Percentiles rank a stretch among this genome's conserved stretches.
phyloP scores from a whole-genome alignment of 1,139 yeast genomes.

The Wickerhamomyces sp. region DNA sequence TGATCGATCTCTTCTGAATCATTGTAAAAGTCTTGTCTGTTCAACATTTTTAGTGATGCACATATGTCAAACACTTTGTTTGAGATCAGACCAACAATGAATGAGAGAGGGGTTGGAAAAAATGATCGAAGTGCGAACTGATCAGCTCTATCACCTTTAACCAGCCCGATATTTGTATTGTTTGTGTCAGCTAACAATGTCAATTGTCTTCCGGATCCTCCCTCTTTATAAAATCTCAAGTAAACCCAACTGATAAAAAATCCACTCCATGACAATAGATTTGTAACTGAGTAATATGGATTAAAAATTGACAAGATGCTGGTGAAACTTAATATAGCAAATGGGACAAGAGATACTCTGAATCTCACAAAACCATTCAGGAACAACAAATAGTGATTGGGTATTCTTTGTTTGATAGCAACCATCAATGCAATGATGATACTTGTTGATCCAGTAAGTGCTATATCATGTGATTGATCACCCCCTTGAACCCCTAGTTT shows the following conservation, averaged over 20 bases:
- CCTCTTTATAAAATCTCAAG: slow-evolving; percentile 36
- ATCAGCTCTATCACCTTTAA: slow-evolving; percentile 37
- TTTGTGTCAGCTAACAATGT: slow-evolving; percentile 32
- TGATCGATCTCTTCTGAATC: slow-evolving; percentile 26
- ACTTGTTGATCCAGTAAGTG: slow-evolving; percentile 16
- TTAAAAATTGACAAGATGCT: slow-evolving; percentile 21
- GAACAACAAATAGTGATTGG: slow-evolving; percentile 38
- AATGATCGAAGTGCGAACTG: slow-evolving; percentile 40
- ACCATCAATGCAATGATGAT: slow-evolving; percentile 36
- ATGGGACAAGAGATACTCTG: slow-evolving; percentile 37
- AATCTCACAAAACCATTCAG: slow-evolving; percentile 37
- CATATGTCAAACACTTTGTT: slow-evolving; percentile 21
- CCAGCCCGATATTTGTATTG: neutral
- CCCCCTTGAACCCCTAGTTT: neutral
- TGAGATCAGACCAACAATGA: slow-evolving; percentile 25
- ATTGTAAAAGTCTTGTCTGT: slow-evolving; percentile 27
- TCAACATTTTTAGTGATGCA: slow-evolving; percentile 27
- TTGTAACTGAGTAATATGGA: slow-evolving; percentile 4
- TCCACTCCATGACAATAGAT: slow-evolving; percentile 11
- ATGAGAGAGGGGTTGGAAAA: slow-evolving; percentile 40
- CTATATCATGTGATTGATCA: slow-evolving; percentile 2
- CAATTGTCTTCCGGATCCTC: slow-evolving; percentile 40
- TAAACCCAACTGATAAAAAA: slow-evolving; percentile 39
- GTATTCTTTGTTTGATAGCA: slow-evolving; percentile 41
- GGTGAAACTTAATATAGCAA: slow-evolving; percentile 25